A percentile compares a stretch with the other conserved stretches of the same genome.
Evolutionary conservation across 2,329 filamentous ascomycete species (phyloP).

Genomic region (Sclerotinia nivalis): DNA sequence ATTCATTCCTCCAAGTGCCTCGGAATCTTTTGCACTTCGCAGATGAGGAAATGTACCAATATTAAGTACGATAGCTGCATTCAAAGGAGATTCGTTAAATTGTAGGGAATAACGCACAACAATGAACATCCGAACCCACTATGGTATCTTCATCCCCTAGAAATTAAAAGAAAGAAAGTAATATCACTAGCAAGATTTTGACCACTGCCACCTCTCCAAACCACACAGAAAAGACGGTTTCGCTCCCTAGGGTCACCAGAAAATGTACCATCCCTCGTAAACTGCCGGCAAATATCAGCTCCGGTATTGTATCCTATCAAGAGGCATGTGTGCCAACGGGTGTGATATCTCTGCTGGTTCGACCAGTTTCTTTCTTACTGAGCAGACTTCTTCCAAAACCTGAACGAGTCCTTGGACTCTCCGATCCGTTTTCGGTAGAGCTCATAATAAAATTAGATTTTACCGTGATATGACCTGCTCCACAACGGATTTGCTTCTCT

Average conservation of each 20-base stretch:
- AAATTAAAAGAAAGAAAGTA: neutral
- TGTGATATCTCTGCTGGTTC: slow-evolving; percentile 47
- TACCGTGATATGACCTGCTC: slow-evolving; percentile 69
- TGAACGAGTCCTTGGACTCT: slow-evolving; percentile 46
- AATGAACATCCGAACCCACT: slow-evolving; percentile 1
- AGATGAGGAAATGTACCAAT: slow-evolving; percentile 9
- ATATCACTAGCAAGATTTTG: neutral
- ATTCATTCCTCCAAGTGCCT: neutral
- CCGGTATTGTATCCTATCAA: neutral
- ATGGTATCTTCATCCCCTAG: slow-evolving; percentile 14
- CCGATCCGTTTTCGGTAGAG: slow-evolving; percentile 43
- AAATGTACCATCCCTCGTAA: neutral
- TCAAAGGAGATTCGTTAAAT: too few relatives aligned
- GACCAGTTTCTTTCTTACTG: slow-evolving; percentile 47
- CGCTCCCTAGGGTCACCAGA: neutral
- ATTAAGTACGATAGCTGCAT: neutral
- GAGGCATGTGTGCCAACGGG: slow-evolving; percentile 31
- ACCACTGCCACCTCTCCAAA: neutral
- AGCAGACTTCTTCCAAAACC: slow-evolving; percentile 55
- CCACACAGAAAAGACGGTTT: neutral
- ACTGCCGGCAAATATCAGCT: neutral
- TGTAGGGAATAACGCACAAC: neutral
- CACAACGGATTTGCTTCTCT: slow-evolving; percentile 74
- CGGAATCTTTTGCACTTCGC: neutral
- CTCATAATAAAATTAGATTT: slow-evolving; percentile 68